Evolutionary conservation across 345 rosid genomes (phyloP), one percentile per base, ranked within the genome.

Genomic region (Adansonia digitata): DNA sequence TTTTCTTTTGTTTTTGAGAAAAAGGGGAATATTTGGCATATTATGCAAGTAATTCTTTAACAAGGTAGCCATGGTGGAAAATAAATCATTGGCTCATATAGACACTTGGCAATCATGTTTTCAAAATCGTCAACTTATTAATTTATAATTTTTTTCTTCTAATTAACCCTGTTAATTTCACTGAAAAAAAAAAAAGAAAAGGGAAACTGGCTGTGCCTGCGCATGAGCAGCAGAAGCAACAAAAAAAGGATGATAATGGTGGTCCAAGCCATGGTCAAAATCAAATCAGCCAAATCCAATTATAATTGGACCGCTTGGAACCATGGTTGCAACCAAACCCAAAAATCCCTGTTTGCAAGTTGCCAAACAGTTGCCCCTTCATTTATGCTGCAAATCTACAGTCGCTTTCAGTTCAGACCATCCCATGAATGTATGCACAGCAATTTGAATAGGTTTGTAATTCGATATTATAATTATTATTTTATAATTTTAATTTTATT

Each of bases 341-440:
- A 13, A 51, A 52, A 20, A n/a, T n/a, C 17, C 63, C 15, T 26
- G 35, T 57, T 57, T 57, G 31, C 62, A 57, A 26, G 17, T 43
- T 43, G 55, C 1, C 18, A 20, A 15, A 17, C 22, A 17, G 20
- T 49, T 18, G 8, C 22, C 3, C 34, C 34, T 3, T 1, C 5
- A 20, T 29, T 27, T 14, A 14, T 59, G n/a, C 64, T 59, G 1
- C 37, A 37, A 59, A 5, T 13, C 56, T 7, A 0, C 72, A 17
- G 56, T 69, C 72, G 1, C 72, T 69, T 0, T 69, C 72, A 46
- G 34, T n/a, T n/a, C n/a, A n/a, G n/a, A n/a, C n/a, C n/a, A n/a
- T n/a, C n/a, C n/a, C n/a, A n/a, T n/a, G n/a, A n/a, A n/a, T n/a
- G n/a, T n/a, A n/a, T n/a, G n/a, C n/a, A n/a, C n/a, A n/a, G n/a